Evolutionary conservation across 352 stramenopile species (phyloP).

Genomic region (Peronospora belbahrii): DNA sequence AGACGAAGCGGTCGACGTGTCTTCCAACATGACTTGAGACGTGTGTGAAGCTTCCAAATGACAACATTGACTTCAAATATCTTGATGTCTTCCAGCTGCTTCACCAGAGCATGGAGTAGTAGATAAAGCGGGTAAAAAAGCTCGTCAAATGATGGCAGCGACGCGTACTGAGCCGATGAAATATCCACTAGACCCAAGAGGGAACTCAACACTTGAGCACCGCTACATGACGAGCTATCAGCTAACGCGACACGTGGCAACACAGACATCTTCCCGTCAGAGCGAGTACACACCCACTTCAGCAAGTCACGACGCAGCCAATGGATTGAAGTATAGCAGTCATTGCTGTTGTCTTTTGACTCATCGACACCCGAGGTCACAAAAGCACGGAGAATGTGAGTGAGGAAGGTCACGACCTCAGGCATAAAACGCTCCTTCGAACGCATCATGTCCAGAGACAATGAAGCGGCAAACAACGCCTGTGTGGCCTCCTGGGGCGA

Average conservation of each 20-base stretch:
- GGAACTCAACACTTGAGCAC: constrained; percentile 36
- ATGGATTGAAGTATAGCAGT: constrained; percentile 21
- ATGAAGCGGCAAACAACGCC: constrained; percentile 68
- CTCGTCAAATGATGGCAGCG: constrained; percentile 64
- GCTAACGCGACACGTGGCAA: constrained; percentile 40
- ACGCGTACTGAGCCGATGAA: constrained; percentile 46
- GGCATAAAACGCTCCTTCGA: constrained; percentile 89
- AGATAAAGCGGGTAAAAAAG: constrained; percentile 66
- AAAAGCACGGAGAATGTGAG: constrained; percentile 47
- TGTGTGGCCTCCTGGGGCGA: constrained; percentile 70
- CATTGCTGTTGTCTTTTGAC: neutral
- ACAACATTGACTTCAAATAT: constrained; percentile 26
- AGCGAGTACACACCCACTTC: constrained; percentile 26
- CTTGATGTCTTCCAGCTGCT: constrained; percentile 19
- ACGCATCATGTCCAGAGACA: constrained; percentile 63
- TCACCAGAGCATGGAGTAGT: constrained; percentile 56
- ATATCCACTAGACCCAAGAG: constrained; percentile 41
- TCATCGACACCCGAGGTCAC: constrained; percentile 16
- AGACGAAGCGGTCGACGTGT: constrained; percentile 57
- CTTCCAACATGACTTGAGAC: constrained; percentile 39
- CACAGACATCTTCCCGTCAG: constrained; percentile 8
- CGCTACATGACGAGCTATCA: constrained; percentile 35
- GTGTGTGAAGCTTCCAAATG: constrained; percentile 42
- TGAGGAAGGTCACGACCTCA: constrained; percentile 63
- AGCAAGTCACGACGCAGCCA: constrained; percentile 48